Conservation (phyloP, 805 yeast genomes). For the Yarrowia sp. region DNA sequence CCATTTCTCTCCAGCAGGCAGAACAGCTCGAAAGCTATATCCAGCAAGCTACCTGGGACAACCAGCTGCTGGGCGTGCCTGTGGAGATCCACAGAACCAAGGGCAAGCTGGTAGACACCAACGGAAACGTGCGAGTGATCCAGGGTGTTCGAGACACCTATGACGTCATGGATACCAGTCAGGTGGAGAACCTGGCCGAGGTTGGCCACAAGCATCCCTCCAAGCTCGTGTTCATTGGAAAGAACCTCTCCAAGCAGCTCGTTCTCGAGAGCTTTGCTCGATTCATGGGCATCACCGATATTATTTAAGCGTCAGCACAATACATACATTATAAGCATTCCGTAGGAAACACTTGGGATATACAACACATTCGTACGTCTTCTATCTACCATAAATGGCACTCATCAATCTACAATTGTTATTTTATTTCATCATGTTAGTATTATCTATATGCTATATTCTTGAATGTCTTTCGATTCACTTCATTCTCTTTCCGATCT, state of each 20-base stretch:
- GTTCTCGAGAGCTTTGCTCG: conserved; percentile 38
- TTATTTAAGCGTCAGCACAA: not conserved
- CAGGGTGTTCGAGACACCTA: conserved; percentile 96
- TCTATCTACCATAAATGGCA: not conserved
- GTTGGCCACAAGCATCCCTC: conserved; percentile 54
- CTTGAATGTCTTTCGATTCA: conserved; percentile 35
- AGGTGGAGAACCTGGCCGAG: conserved; percentile 44
- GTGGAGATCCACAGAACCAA: conserved; percentile 83
- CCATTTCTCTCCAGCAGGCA: conserved; percentile 53
- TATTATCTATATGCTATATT: conserved; percentile 30
- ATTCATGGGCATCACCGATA: conserved; percentile 13
- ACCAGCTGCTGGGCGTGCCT: conserved; percentile 51
- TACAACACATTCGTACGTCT: not conserved
- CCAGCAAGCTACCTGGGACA: conserved; percentile 81
- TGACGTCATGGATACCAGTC: conserved; percentile 64
- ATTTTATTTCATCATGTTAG: not conserved
- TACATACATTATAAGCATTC: not conserved
- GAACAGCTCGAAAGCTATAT: conserved; percentile 64
- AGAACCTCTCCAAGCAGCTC: conserved; percentile 55
- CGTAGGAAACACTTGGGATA: too few species aligned
- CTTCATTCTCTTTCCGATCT: conserved; percentile 43
- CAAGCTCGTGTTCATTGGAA: conserved; percentile 79
- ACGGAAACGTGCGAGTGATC: conserved; percentile 60
- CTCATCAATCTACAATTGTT: not conserved
- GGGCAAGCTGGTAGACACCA: conserved; percentile 64